Evolutionary conservation across 805 yeast genomes (phyloP), one percentile per base, ranked within the genome.

Genomic region (Metschnikowia reukaufii): DNA sequence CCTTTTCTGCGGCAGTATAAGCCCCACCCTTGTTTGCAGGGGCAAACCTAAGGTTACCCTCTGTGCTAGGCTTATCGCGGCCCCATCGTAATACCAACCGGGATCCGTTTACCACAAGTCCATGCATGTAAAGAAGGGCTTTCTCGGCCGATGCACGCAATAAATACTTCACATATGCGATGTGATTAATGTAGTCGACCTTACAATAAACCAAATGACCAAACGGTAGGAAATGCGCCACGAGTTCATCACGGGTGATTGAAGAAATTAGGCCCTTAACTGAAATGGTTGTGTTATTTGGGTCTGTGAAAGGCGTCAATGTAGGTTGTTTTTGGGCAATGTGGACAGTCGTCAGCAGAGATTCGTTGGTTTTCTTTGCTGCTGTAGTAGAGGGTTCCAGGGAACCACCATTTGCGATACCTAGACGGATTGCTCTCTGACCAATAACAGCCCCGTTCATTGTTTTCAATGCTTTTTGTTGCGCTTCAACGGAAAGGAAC

Each of bases 371-470:
- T 23, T 44, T 50, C 33, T 43, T 50, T 9, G 35, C 2, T 10
- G 36, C 38, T 10, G 44, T 21, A 5, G 42, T 16, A 7, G 45
- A 21, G 3, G 45, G 13, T 5, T 48, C 50, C 42, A 36, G 49
- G 4, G 33, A 27, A 19, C 50, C 35, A 15, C 77, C 71, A 31
- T 70, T 66, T 21, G 80, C 79, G 15, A 62, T 57, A 6, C 78
- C 79, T n/a, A 90, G 87, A 51, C 94, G 73, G 42, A 90, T 84
- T 5, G 95, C 85, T 54, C 91, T 74, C 15, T 86, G 85, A 45
- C 85, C 83, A 37, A 89, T 66, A 33, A 80, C 70, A 16, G 75
- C 74, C 4, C 96, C 96, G 65, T 86, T 91, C 96, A 89, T 87
- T 60, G 87, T 95, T 18, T 74, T 60, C 34, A 88, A 63, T 0